Evolutionary conservation across 1,284 basidiomycete species (phyloP).

Genomic region (Ceraceosorus guamensis): DNA sequence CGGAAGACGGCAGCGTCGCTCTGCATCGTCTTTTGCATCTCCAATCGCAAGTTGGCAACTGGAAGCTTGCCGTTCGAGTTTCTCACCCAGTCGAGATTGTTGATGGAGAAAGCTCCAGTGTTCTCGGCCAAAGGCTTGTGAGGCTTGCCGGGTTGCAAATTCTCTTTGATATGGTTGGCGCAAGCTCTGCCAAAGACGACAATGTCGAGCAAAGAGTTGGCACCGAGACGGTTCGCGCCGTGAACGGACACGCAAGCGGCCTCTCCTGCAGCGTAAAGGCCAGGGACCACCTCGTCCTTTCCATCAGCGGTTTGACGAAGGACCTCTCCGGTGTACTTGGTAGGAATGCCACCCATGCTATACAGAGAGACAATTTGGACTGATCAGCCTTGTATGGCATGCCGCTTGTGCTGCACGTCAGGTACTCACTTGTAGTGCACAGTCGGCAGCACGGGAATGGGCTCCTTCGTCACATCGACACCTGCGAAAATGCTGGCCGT

Average conservation of each 20-base stretch:
- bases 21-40: slow-evolving; percentile 99
- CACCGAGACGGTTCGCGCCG: slow-evolving; percentile 97
- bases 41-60: slow-evolving; percentile 81
- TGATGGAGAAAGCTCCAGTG: slow-evolving; percentile 77
- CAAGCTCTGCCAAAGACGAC: slow-evolving; percentile 98
- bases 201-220: slow-evolving; percentile 97
- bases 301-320: slow-evolving; percentile 59
- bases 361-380: not conserved
- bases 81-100: slow-evolving; percentile 82
- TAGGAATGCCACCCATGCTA: slow-evolving; percentile 93
- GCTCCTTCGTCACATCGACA: slow-evolving; percentile 99
- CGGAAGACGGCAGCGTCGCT: slow-evolving; percentile 56
- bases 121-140: slow-evolving; percentile 84
- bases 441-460: slow-evolving; percentile 57
- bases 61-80: slow-evolving; percentile 66
- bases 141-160: slow-evolving; percentile 75
- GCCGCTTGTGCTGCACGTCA: too few species aligned
- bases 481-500: slow-evolving; percentile 98
- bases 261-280: slow-evolving; percentile 96
- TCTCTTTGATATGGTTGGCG: slow-evolving; percentile 95
- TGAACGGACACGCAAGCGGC: slow-evolving; percentile 98
- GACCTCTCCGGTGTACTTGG: slow-evolving; percentile 96
- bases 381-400: not conserved
- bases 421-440: slow-evolving; percentile 43
- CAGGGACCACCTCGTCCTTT: slow-evolving; percentile 89